Evolutionary conservation across 116 monocot species (phyloP).

Genomic region (Cymodocea nodosa): DNA sequence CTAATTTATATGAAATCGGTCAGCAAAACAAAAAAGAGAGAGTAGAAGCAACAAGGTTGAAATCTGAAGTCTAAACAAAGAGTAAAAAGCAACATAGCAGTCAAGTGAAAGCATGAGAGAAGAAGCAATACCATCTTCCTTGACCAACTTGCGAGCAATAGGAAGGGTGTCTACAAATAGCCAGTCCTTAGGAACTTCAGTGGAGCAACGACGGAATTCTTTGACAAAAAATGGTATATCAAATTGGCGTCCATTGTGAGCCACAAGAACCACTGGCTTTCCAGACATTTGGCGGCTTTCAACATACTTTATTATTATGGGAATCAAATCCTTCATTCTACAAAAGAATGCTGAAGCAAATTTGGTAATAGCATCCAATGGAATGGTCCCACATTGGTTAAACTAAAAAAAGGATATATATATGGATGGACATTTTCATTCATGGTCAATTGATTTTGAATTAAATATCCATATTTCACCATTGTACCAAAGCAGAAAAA

Average conservation of each 20-base stretch:
- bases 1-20: no score
- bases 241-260: slow-evolving; percentile 75
- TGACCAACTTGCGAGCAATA: slow-evolving; percentile 52
- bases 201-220: slow-evolving; percentile 52
- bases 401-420: background rate
- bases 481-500: no score
- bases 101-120: background rate
- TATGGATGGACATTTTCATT: no score
- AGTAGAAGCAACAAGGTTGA: background rate
- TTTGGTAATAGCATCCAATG: background rate
- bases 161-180: slow-evolving; percentile 68
- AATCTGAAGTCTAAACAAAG: no score
- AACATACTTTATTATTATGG: slow-evolving; percentile 55
- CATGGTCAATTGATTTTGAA: no score
- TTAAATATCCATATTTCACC: no score
- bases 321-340: slow-evolving; percentile 75
- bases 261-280: slow-evolving; percentile 58
- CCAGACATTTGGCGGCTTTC: slow-evolving; percentile 42
- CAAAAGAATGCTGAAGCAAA: background rate
- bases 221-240: slow-evolving; percentile 78
- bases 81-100: no score
- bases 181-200: slow-evolving; percentile 61
- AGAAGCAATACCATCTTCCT: slow-evolving; percentile 49
- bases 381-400: background rate
- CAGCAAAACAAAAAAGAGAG: no score